Base-by-base conservation (phyloP, 768 basidiomycete species). In the Amanita thiersii region DNA sequence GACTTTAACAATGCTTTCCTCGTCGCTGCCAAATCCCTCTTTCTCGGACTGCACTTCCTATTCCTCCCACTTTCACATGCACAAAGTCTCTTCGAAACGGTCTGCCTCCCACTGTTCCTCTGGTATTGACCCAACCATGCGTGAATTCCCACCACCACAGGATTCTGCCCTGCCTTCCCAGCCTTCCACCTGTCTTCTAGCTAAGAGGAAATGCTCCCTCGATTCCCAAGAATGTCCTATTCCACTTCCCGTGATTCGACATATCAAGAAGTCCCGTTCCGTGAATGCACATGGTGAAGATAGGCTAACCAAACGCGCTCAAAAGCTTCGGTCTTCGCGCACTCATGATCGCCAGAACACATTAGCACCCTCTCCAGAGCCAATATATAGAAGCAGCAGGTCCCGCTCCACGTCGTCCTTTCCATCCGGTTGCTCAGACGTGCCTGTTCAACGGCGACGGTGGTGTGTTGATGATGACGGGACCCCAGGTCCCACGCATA, bases 381-480 rank as follows among this genome's bases (percentile, higher is more conserved):
- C 73, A n/a, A 75, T 80, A 23, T 80, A 74, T 46, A 61, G 66
- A 40, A 65, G 57, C 43, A 75, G 74, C 52, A 62, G 79, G 49
- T 85, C 85, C 45, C 79, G 81, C 47, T 86, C 83, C 0, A 69
- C 71, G 0, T 83, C 82, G 0, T 34, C 71, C 55, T 54, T 79
- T 45, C 72, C 75, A 0, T 46, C 59, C 12, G 21, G 53, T 1
- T 65, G 65, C 24, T 54, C 55, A n/a, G 61, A 62, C 5, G 33
- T 52, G 25, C 65, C 67, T 9, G 52, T 63, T 37, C 54, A 59
- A 12, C 60, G 62, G 18, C 64, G 73, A 12, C 61, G 63, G 32
- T 84, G 82, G 75, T 65, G 65, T 6, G 60, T 61, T 25, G 55
- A 65, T 15, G 72, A 77, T 33, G 66, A 73, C 39, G 80, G 77